phyloP scores from a whole-genome alignment of 192 early-diverging fungal species.

The Coemansia sp. region DNA sequence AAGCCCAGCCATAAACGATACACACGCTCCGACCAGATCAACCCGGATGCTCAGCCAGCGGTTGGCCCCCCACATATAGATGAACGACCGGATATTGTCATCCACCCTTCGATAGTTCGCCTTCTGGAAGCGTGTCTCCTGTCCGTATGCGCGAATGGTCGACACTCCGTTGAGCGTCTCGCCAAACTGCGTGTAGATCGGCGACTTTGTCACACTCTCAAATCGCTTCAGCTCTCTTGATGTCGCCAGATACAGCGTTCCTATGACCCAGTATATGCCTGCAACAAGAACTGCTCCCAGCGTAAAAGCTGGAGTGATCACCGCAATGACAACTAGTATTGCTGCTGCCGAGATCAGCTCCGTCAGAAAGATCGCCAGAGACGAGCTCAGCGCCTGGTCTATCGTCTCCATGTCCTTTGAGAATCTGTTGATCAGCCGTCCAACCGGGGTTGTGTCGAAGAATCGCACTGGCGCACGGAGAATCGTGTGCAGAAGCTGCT shows the following conservation, averaged over 20 bases:
- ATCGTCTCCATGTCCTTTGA: slow-evolving; percentile 75
- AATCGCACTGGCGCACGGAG: slow-evolving; percentile 80
- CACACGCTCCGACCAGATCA: slow-evolving; percentile 57
- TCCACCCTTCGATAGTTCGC: slow-evolving; percentile 60
- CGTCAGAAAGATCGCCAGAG: slow-evolving; percentile 60
- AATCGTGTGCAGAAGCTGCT: slow-evolving; percentile 44
- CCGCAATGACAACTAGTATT: slow-evolving; percentile 61
- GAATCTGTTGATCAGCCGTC: slow-evolving; percentile 85
- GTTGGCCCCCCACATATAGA: slow-evolving; percentile 82
- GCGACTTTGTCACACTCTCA: slow-evolving; percentile 71
- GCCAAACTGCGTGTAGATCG: slow-evolving; percentile 76
- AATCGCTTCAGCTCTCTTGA: slow-evolving; percentile 87
- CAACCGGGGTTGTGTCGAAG: slow-evolving; percentile 87
- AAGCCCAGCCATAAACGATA: slow-evolving; percentile 65
- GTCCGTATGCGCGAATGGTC: slow-evolving; percentile 80
- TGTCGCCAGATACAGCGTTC: slow-evolving; percentile 65
- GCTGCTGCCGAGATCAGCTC: slow-evolving; percentile 58
- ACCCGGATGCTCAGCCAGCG: slow-evolving; percentile 86
- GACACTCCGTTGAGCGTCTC: slow-evolving; percentile 74
- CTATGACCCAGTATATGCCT: slow-evolving; percentile 66
- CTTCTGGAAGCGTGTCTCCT: slow-evolving; percentile 61
- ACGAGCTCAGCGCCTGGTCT: slow-evolving; percentile 68
- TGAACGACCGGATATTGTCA: slow-evolving; percentile 78
- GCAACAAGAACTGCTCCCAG: slow-evolving; percentile 72
- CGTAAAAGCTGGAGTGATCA: slow-evolving; percentile 74